A percentile compares a stretch with the other conserved stretches of the same genome.
phyloP scores from a whole-genome alignment of 208 protist species.

The Wallacemonas sp. region DNA sequence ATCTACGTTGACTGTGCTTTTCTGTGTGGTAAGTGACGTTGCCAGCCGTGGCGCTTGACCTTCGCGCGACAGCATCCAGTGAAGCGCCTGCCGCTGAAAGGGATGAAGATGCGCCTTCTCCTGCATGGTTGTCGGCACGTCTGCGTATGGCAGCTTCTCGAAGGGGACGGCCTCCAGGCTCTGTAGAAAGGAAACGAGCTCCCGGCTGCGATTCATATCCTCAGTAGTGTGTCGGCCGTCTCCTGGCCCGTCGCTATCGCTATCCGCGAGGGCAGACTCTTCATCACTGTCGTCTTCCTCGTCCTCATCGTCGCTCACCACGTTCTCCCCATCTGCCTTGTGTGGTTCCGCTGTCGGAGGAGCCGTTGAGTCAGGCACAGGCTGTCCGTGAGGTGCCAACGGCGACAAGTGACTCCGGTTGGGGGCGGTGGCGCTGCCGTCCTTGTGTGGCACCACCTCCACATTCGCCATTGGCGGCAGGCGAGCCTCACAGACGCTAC shows the following conservation, averaged over 20 bases:
- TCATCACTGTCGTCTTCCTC: constrained; percentile 12
- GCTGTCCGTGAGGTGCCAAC: no score
- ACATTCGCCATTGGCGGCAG: constrained; percentile 2
- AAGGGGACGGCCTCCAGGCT: constrained; percentile 35
- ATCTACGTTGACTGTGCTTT: not conserved
- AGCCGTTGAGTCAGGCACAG: not conserved
- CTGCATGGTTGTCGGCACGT: constrained; percentile 41
- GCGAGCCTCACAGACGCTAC: constrained; percentile 26
- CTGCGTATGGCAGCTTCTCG: constrained; percentile 41
- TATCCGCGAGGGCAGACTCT: constrained; percentile 2
- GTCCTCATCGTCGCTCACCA: constrained; percentile 16
- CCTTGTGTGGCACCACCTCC: no score
- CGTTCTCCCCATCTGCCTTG: constrained; percentile 16
- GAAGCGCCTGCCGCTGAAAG: constrained; percentile 63
- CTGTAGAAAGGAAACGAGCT: constrained; percentile 51
- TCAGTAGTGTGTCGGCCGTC: not conserved
- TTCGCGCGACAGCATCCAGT: constrained; percentile 54
- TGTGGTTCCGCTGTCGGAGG: not conserved
- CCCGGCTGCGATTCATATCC: constrained; percentile 14
- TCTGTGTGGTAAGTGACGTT: not conserved
- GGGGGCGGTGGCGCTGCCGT: no score
- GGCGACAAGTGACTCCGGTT: no score
- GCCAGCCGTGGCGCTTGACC: not conserved
- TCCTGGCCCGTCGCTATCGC: constrained; percentile 6
- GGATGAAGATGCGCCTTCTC: constrained; percentile 32